Evolutionary conservation across 495 filamentous ascomycete genomes (phyloP).

Genomic region (Tuber calosporum): DNA sequence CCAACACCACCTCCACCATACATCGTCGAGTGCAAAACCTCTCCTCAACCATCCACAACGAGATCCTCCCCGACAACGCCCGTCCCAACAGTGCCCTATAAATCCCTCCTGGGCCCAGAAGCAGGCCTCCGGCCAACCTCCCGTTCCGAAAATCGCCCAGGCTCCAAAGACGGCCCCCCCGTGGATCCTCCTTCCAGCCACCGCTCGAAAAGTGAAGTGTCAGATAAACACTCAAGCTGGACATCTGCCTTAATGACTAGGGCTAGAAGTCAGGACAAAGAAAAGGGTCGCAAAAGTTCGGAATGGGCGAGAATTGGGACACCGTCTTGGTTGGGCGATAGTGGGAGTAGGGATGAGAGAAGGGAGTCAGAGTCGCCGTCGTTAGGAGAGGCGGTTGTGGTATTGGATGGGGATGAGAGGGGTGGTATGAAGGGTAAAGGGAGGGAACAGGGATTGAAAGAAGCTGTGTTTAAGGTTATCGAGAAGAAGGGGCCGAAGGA

Average conservation of each 20-base stretch:
- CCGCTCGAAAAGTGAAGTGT: constrained; percentile 30
- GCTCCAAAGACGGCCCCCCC: constrained; percentile 16
- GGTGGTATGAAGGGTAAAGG: constrained; percentile 43
- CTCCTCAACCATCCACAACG: constrained; percentile 7
- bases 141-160: constrained; percentile 20
- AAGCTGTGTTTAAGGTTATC: constrained; percentile 47
- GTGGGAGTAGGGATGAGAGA: constrained; percentile 24
- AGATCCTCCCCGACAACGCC: background rate
- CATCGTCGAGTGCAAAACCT: constrained; percentile 12
- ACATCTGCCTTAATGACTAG: constrained; percentile 26
- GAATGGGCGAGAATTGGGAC: constrained; percentile 43
- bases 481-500: constrained; percentile 22
- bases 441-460: constrained; percentile 44
- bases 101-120: background rate
- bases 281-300: constrained; percentile 41
- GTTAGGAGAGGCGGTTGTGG: constrained; percentile 48
- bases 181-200: background rate
- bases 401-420: constrained; percentile 43
- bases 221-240: constrained; percentile 34
- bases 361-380: constrained; percentile 42
- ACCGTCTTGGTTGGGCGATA: constrained; percentile 40
- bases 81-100: background rate
- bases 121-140: constrained; percentile 20
- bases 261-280: constrained; percentile 49
- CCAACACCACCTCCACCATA: constrained; percentile 30